A percentile compares a stretch with the other conserved stretches of the same genome.
Conservation (phyloP, 306 rosid genomes). For the Pyrus betulifolia region DNA sequence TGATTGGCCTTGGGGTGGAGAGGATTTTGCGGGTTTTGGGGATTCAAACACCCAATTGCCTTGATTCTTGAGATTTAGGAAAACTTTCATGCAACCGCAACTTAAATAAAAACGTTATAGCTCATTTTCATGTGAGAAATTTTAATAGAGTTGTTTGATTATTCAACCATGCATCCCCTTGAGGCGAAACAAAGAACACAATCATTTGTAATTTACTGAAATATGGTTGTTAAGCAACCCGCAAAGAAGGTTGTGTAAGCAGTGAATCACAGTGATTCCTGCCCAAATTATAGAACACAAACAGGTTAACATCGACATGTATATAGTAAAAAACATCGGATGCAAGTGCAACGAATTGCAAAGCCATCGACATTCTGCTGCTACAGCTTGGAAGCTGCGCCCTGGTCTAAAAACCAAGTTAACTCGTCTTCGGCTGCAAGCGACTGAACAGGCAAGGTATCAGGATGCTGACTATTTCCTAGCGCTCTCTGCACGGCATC, state of each 20-base stretch:
- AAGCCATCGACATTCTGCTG: background rate
- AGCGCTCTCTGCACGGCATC: constrained; percentile 58
- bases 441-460: constrained; percentile 58
- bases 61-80: no score
- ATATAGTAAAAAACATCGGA: background rate
- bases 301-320: background rate
- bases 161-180: no score
- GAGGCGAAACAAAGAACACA: no score
- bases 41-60: no score
- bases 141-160: no score
- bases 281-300: background rate
- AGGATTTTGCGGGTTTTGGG: no score
- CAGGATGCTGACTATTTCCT: constrained; percentile 30
- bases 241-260: background rate
- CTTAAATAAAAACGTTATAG: background rate
- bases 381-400: constrained; percentile 87
- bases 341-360: constrained; percentile 14
- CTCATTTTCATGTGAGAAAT: background rate
- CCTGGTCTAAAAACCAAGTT: constrained; percentile 84
- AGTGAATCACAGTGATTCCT: background rate
- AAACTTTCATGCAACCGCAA: no score
- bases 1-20: no score
- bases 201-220: no score
- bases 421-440: constrained; percentile 71
- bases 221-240: no score